Base-by-base conservation (phyloP, 371 early-diverging fungal genomes). In the Rozella allomycis region DNA sequence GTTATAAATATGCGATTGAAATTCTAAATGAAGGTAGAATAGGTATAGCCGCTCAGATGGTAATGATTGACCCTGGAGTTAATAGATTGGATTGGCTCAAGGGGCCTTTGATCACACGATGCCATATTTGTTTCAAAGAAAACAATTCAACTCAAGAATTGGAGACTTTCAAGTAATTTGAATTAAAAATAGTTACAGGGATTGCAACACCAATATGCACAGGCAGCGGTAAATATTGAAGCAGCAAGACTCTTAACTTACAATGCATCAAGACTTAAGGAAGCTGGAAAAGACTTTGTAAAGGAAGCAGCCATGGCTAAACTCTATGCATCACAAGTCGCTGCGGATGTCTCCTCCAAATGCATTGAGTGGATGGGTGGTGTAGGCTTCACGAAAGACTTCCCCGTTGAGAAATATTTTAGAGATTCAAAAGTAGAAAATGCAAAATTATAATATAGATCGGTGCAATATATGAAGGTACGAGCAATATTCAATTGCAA, bases 1-100 rank as follows among this genome's bases (percentile, higher is more conserved):
- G 96, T 19, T 94, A 94, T 79, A 90, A 87, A 60, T 85, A 84
- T 39, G 90, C 93, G 33, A 94, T 94, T 40, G 88, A 87, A 52
- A 86, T 85, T 31, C 60, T 94, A 41, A 93, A 94, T 59, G 93
- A 90, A 55, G 93, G 93, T 13, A 79, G 91, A 52, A 83, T 94
- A 31, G 96, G 96, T 14, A 38, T 30, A 8, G 34, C 37, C 9
- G 32, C 32, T 32, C 32, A 32, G 19, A 32, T 32, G 32, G n/a
- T n/a, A n/a, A n/a, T 30, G 6, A n/a, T 30, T 17, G 17, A n/a
- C 30, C 30, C 16, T n/a, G 8, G 6, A n/a, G 16, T 16, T n/a
- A 91, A 55, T 90, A 90, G 96, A 49, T 91, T 28, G 96, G 96
- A 35, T 51, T 87, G 25, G 91, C 93, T 12, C 90, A 91, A 55